Conservation (phyloP, 2,329 filamentous ascomycete genomes). For the Mollisia scopiformis region DNA sequence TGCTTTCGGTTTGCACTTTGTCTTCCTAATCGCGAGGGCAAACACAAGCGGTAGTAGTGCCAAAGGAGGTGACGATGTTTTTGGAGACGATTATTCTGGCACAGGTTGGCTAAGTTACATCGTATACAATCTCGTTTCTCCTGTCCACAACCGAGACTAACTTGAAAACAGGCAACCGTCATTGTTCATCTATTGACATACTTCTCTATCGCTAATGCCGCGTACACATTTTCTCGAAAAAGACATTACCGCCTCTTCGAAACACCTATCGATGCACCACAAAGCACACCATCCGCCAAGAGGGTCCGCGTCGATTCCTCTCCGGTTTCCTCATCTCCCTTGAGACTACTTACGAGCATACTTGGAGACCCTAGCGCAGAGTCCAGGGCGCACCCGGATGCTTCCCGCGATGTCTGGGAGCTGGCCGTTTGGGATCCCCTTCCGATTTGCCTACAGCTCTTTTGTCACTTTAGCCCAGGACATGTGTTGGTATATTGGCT, state of each 20-base stretch:
- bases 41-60: constrained; percentile 58
- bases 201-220: constrained; percentile 74
- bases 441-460: constrained; percentile 78
- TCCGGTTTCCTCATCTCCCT: constrained; percentile 75
- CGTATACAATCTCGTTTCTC: constrained; percentile 44
- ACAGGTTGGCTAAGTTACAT: constrained; percentile 67
- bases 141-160: constrained; percentile 11
- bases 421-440: constrained; percentile 91
- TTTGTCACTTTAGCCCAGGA: constrained; percentile 90
- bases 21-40: constrained; percentile 81
- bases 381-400: constrained; percentile 81
- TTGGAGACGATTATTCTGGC: constrained; percentile 67
- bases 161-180: constrained; percentile 59
- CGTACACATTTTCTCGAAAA: constrained; percentile 80
- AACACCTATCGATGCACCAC: constrained; percentile 74
- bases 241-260: constrained; percentile 93
- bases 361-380: constrained; percentile 74
- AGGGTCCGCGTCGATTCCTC: constrained; percentile 88
- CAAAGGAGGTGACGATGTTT: constrained; percentile 75
- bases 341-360: constrained; percentile 72
- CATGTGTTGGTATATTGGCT: constrained; percentile 92
- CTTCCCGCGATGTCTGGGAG: constrained; percentile 90
- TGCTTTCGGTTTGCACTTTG: constrained; percentile 75
- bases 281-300: constrained; percentile 81
- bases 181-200: constrained; percentile 70